These are phyloP conservation scores for Saxophila tyrrhenica DNA, from an alignment of 495 filamentous ascomycete genomes.

Conservation along the genomic window DNA sequence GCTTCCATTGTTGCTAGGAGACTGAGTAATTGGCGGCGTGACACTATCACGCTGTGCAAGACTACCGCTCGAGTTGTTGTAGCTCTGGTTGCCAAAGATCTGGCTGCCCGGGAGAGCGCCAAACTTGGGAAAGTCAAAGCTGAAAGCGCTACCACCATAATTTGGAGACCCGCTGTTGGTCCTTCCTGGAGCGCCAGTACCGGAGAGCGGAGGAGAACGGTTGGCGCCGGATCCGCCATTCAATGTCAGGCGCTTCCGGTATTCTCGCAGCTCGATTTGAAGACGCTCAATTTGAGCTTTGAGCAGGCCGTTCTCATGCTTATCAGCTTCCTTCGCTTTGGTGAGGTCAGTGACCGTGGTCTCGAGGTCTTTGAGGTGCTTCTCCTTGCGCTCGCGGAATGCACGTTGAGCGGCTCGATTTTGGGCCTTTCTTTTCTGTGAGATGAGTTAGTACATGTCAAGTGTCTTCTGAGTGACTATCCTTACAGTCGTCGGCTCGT, in stretches of 20 bases:
- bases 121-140: constrained; percentile 92
- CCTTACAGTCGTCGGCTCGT: constrained; percentile 90
- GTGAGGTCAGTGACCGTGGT: constrained; percentile 89
- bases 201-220: constrained; percentile 37
- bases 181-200: constrained; percentile 23
- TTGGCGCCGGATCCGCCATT: constrained; percentile 32
- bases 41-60: constrained; percentile 5
- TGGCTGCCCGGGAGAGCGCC: constrained; percentile 62
- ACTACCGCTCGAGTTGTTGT: constrained; percentile 18
- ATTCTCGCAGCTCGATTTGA: constrained; percentile 74
- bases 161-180: constrained; percentile 14
- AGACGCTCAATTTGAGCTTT: constrained; percentile 79
- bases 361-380: constrained; percentile 90
- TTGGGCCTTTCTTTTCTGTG: constrained; percentile 93
- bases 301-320: constrained; percentile 75
- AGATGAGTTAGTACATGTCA: constrained; percentile 33
- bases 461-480: neutral
- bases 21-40: constrained; percentile 8
- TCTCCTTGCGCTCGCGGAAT: constrained; percentile 96
- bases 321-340: constrained; percentile 69
- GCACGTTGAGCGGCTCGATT: constrained; percentile 94
- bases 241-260: constrained; percentile 70
- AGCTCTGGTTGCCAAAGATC: constrained; percentile 39
- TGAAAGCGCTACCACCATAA: constrained; percentile 51
- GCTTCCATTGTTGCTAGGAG: neutral